Evolutionary conservation across 306 rosid genomes (phyloP).

Genomic region (Sophora flavescens): DNA sequence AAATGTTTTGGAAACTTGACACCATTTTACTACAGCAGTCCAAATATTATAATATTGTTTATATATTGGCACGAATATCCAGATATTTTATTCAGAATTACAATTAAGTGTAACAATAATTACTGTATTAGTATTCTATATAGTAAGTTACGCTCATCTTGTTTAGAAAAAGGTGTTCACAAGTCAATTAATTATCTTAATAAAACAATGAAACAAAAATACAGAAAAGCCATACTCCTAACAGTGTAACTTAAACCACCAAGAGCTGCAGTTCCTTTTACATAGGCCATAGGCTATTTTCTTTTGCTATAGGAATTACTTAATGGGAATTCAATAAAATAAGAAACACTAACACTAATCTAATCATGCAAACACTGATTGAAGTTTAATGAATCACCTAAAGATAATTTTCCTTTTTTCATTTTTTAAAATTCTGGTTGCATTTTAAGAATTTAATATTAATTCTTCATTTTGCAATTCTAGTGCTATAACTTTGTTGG

Average conservation of each 20-base stretch:
- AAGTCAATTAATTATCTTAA: background rate
- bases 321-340: background rate
- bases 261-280: background rate
- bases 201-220: background rate
- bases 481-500: too few species aligned
- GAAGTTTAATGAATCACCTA: background rate
- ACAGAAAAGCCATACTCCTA: background rate
- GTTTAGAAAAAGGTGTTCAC: background rate
- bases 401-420: too few species aligned
- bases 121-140: background rate
- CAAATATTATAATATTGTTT: background rate
- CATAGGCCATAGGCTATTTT: background rate
- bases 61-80: constrained; percentile 23
- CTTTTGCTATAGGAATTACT: constrained; percentile 18
- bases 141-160: background rate
- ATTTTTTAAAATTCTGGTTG: too few species aligned
- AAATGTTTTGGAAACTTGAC: constrained; percentile 8
- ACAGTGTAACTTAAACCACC: background rate
- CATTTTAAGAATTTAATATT: too few species aligned
- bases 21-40: constrained; percentile 9
- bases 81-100: constrained; percentile 12
- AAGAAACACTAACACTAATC: too few species aligned
- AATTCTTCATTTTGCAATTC: too few species aligned
- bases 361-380: too few species aligned
- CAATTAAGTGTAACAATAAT: background rate